Percentiles rank a stretch among this genome's conserved stretches.
phyloP scores from a whole-genome alignment of 139 green algal species.

The Medakamo hakoo region DNA sequence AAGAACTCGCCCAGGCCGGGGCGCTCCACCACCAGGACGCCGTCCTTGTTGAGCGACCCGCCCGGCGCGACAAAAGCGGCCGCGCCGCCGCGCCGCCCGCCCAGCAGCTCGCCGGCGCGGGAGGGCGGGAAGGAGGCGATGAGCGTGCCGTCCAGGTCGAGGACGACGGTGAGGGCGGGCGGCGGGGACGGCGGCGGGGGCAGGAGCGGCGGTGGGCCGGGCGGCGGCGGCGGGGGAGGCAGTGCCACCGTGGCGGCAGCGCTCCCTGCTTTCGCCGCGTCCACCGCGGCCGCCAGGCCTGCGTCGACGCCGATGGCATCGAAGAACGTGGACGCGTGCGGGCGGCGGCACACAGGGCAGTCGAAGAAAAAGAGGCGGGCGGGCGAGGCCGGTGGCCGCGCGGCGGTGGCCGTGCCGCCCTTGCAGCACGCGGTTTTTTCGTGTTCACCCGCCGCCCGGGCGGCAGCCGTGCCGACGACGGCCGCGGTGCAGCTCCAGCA shows the following conservation, averaged over 20 bases:
- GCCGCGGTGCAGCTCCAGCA: constrained; percentile 69
- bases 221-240: constrained; percentile 16
- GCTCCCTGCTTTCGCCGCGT: not conserved
- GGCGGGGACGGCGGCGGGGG: not conserved
- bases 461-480: constrained; percentile 8
- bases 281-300: not conserved
- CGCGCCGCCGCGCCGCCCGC: constrained; percentile 14
- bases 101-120: constrained; percentile 38
- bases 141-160: constrained; percentile 80
- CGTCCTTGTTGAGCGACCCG: constrained; percentile 49
- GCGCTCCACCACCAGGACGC: constrained; percentile 73
- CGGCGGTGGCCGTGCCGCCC: not conserved
- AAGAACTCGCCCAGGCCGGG: constrained; percentile 66
- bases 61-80: constrained; percentile 55
- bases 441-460: not conserved
- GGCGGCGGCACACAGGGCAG: no score
- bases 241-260: not conserved
- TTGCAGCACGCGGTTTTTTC: not conserved
- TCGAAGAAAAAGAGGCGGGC: no score
- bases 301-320: not conserved
- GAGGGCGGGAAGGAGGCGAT: constrained; percentile 57
- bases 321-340: not conserved
- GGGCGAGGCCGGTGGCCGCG: not conserved
- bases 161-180: constrained; percentile 50
- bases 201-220: constrained; percentile 2